These are phyloP conservation scores for Chalciporus pseudorubinellus DNA, from an alignment of 768 basidiomycete species.

Conservation along the genomic window DNA sequence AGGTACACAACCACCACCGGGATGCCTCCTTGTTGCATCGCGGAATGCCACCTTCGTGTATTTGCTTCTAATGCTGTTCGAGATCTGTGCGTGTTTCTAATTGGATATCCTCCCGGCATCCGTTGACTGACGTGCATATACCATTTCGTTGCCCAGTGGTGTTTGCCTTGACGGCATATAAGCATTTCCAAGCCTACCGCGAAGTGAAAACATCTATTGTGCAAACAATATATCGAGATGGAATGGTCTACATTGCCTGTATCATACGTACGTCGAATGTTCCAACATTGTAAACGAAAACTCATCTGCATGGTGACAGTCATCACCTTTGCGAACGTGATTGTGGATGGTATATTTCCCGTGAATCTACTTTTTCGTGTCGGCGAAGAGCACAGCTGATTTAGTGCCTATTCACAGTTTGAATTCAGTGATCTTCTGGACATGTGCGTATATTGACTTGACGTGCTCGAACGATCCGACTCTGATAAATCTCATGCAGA, in stretches of 20 bases:
- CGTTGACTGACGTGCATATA: not conserved
- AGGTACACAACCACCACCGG: not conserved
- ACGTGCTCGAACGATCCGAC: not conserved
- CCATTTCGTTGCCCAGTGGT: constrained; percentile 4
- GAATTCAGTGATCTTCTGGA: constrained; percentile 5
- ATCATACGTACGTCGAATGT: constrained; percentile 10
- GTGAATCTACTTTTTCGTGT: not conserved
- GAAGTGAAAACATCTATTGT: constrained; percentile 1
- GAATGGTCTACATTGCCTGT: constrained; percentile 18
- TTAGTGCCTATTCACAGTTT: not conserved
- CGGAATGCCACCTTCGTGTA: constrained; percentile 7
- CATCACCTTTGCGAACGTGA: constrained; percentile 15
- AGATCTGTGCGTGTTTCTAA: constrained; percentile 1
- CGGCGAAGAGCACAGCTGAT: not conserved
- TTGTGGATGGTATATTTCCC: constrained; percentile 8
- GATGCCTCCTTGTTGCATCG: not conserved
- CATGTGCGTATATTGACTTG: not conserved
- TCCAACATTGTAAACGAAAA: too few species aligned
- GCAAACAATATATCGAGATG: constrained; percentile 11
- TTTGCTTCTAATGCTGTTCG: constrained; percentile 10
- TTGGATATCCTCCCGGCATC: too few species aligned
- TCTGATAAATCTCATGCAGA: not conserved
- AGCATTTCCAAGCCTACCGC: constrained; percentile 4
- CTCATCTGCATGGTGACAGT: constrained; percentile 4
- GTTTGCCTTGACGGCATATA: constrained; percentile 8